Evolutionary conservation across 371 early-diverging fungal species (phyloP), one percentile per base, ranked within the genome.

Genomic region (Rhizopus microsporus): DNA sequence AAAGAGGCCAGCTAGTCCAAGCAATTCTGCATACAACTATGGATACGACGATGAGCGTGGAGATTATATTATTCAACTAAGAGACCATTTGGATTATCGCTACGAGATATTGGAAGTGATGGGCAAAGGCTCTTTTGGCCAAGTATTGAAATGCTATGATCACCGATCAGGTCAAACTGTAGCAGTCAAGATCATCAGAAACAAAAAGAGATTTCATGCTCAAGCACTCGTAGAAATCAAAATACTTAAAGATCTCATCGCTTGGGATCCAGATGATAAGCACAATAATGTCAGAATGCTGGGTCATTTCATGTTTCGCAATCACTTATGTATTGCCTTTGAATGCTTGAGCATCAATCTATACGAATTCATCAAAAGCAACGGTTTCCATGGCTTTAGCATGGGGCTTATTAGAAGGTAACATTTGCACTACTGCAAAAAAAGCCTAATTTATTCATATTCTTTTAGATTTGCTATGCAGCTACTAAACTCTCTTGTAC

Each of bases 61-160:
- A 8, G 94, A 93, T 59, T 92, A 92, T 52, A 75, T 86, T 16
- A 75, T 93, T 38, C 84, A 85, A 9, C 57, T 74, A 29, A 82
- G 88, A 47, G 94, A 93, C 67, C 94, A 93, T 66, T 68, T 93
- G 33, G 77, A 77, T 34, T 93, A 91, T 64, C 82, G 93, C 6
- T 94, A 92, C 73, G 93, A 93, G 72, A 82, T 94, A 7, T 60
- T 92, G 16, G 84, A 84, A 13, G 59, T 86, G 12, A 74, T 96
- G 58, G 97, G 97, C 38, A 92, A 90, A 66, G 97, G 97, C 3
- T 91, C 92, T 3, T 96, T 95, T 72, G 96, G 97, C 2, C 93
- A 95, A 68, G 96, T 96, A 3, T 73, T 92, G 43, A 88, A 89
- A 61, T 91, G 91, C 54, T 84, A 81, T 52, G 92, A 93, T 66